Conservation (phyloP, 129 eudicot species). For the Artemisia tridentata region DNA sequence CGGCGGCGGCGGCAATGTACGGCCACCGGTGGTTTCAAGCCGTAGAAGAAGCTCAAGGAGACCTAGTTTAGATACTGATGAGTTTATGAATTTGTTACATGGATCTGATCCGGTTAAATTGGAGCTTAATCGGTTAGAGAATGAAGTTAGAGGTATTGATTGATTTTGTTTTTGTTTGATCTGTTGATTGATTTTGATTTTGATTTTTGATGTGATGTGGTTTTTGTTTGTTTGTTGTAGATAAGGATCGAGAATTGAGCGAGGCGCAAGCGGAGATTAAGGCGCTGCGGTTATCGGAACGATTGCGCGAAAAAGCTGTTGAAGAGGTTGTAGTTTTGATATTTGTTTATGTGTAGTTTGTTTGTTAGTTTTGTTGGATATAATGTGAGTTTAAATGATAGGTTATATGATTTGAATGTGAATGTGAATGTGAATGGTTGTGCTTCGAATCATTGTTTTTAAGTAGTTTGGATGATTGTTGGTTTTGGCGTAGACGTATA, state of each 20-base stretch:
- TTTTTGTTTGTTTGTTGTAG: constrained; percentile 36
- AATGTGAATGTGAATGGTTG: too few species aligned
- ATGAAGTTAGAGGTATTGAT: constrained; percentile 82
- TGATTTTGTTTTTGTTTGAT: constrained; percentile 44
- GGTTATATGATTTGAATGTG: too few species aligned
- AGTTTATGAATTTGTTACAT: constrained; percentile 74
- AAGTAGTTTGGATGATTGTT: background rate
- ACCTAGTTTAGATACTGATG: constrained; percentile 90
- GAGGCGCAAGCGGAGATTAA: constrained; percentile 91
- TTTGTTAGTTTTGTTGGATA: constrained; percentile 4
- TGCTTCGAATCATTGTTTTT: too few species aligned
- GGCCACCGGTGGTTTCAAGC: constrained; percentile 31
- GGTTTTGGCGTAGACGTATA: background rate
- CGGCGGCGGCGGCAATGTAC: constrained; percentile 55
- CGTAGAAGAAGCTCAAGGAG: constrained; percentile 63
- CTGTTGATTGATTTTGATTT: constrained; percentile 13
- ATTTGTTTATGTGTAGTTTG: background rate
- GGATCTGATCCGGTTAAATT: constrained; percentile 99
- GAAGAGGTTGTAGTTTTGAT: constrained; percentile 65
- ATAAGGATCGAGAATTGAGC: constrained; percentile 76
- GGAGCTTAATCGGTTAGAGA: constrained; percentile 92
- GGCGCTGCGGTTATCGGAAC: constrained; percentile 77
- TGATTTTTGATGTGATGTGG: constrained; percentile 10
- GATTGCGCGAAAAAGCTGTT: constrained; percentile 80
- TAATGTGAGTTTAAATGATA: background rate